These are phyloP conservation scores for Colletotrichum liriopes DNA, from an alignment of 2,329 filamentous ascomycete species.

Conservation along the genomic window DNA sequence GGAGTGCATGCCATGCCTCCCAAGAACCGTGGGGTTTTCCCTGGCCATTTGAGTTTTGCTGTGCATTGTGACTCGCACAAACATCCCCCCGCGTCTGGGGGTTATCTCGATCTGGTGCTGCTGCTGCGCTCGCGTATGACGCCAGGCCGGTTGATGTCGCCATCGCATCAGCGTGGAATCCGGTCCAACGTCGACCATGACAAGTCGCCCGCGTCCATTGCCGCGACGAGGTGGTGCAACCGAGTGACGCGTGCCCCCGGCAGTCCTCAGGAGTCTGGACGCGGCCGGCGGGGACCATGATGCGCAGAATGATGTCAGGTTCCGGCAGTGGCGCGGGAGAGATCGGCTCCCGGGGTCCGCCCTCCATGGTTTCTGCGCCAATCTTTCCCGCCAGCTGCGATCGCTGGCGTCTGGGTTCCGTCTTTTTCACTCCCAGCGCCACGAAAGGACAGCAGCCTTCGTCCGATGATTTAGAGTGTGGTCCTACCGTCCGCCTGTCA, in stretches of 20 bases:
- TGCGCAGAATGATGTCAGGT: conserved; percentile 16
- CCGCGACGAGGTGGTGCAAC: not conserved
- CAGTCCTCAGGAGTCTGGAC: not conserved
- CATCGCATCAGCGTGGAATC: too few relatives aligned
- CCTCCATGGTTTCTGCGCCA: not conserved
- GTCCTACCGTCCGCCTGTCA: conserved; percentile 5
- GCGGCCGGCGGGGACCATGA: not conserved
- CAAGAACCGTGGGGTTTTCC: not conserved
- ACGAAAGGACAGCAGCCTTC: not conserved
- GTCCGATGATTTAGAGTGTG: conserved; percentile 1
- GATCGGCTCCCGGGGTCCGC: not conserved
- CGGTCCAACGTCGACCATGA: not conserved
- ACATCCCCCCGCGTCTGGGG: not conserved
- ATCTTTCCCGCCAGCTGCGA: not conserved
- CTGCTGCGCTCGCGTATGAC: not conserved
- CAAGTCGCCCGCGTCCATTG: too few relatives aligned
- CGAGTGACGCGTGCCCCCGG: not conserved
- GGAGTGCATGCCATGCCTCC: not conserved
- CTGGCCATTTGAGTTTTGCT: not conserved
- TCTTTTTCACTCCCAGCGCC: not conserved
- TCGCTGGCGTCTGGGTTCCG: not conserved
- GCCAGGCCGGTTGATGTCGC: too few relatives aligned
- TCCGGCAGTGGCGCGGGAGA: not conserved
- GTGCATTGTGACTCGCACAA: not conserved
- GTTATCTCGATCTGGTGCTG: not conserved